Conservation (phyloP, 176 grass and related monocot genomes). For the Ampelocalamus luodianensis region DNA sequence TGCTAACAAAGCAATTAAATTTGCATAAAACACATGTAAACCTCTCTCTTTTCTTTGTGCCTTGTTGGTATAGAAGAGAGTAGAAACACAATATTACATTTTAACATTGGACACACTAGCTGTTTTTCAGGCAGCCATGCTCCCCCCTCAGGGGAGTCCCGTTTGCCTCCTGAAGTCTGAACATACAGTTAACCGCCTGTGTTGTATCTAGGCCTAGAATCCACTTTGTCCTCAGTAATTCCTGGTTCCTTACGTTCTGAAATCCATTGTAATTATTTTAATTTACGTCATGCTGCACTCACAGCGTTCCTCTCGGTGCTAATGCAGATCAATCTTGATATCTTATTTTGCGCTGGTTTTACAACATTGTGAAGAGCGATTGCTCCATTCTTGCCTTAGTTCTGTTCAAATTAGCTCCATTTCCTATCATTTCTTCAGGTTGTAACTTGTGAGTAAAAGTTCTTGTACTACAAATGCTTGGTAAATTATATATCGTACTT, state of each 20-base stretch:
- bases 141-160: neutral
- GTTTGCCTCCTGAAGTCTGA: slow-evolving; percentile 5
- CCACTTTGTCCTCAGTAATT: neutral
- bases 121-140: neutral
- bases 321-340: slow-evolving; percentile 31
- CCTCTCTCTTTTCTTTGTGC: neutral
- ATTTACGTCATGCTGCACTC: slow-evolving; percentile 1
- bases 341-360: slow-evolving; percentile 3
- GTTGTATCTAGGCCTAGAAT: slow-evolving; percentile 1
- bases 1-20: slow-evolving; percentile 1
- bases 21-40: neutral
- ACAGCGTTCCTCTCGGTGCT: neutral
- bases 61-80: neutral
- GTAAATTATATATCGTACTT: slow-evolving; percentile 23
- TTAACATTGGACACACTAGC: neutral
- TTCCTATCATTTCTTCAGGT: slow-evolving; percentile 23
- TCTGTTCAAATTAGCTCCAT: slow-evolving; percentile 16
- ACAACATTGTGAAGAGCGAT: neutral
- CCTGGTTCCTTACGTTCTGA: neutral
- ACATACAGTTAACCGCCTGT: neutral
- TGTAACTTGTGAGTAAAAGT: slow-evolving; percentile 13
- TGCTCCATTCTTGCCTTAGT: slow-evolving; percentile 1
- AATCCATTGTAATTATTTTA: neutral
- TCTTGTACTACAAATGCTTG: neutral
- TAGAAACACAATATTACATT: neutral